Evolutionary conservation across 139 green algal genomes (phyloP).

Genomic region (Picochlorum sp.): DNA sequence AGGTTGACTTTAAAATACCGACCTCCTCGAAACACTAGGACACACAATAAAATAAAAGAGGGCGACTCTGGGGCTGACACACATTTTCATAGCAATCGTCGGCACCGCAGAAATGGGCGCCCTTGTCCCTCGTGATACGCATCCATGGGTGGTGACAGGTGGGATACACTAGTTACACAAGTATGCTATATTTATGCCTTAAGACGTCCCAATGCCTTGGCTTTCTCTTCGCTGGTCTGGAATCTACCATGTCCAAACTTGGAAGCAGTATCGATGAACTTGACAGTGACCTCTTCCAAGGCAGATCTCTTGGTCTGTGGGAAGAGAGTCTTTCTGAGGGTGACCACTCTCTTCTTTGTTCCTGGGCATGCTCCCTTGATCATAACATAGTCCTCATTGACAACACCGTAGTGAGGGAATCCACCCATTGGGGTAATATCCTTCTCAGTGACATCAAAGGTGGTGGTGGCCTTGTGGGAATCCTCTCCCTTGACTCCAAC

Average conservation of each 20-base stretch:
- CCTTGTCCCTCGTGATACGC: too few relatives aligned
- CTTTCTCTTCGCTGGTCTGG: slow-evolving; percentile 97
- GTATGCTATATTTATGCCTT: slow-evolving; percentile 44
- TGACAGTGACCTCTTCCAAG: slow-evolving; percentile 71
- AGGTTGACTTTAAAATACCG: background rate
- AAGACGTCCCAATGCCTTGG: slow-evolving; percentile 51
- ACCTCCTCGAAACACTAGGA: slow-evolving; percentile 1
- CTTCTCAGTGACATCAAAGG: slow-evolving; percentile 95
- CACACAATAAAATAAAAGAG: slow-evolving; percentile 4
- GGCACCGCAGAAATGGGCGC: too few relatives aligned
- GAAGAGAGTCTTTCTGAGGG: slow-evolving; percentile 85
- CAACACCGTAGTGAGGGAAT: slow-evolving; percentile 96
- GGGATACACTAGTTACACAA: background rate
- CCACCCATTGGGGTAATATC: slow-evolving; percentile 98
- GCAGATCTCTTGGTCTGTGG: slow-evolving; percentile 83
- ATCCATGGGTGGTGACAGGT: too few relatives aligned
- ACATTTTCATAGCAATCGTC: too few relatives aligned
- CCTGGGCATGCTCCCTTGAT: slow-evolving; percentile 89
- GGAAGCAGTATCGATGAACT: slow-evolving; percentile 97
- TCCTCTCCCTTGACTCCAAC: slow-evolving; percentile 92
- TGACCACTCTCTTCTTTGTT: slow-evolving; percentile 94
- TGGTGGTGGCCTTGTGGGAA: slow-evolving; percentile 77
- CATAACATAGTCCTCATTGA: slow-evolving; percentile 98
- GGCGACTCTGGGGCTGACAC: background rate
- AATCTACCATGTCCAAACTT: slow-evolving; percentile 99